Evolutionary conservation across 331 rosid species (phyloP).

Genomic region (Malus hybrid): DNA sequence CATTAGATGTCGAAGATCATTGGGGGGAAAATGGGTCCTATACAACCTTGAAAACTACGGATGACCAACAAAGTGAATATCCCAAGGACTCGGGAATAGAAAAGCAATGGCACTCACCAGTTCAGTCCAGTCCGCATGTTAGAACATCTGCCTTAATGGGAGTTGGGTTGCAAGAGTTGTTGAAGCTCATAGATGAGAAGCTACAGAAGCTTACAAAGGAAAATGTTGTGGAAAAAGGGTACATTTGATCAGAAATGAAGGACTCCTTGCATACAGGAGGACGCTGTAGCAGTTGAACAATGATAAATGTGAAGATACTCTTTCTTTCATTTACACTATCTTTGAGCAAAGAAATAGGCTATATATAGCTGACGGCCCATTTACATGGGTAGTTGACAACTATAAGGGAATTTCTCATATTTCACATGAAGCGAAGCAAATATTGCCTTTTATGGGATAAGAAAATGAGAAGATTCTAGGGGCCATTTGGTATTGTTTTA

Average conservation of each 20-base stretch:
- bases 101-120: constrained; percentile 10
- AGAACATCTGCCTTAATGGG: constrained; percentile 68
- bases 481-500: too few species aligned
- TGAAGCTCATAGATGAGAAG: constrained; percentile 62
- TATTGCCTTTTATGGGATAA: background rate
- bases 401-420: background rate
- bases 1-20: constrained; percentile 30
- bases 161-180: constrained; percentile 78
- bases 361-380: background rate
- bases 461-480: background rate
- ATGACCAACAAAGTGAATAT: constrained; percentile 21
- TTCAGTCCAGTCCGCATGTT: constrained; percentile 51
- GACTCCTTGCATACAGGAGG: constrained; percentile 48
- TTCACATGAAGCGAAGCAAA: background rate
- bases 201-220: constrained; percentile 39
- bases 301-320: constrained; percentile 8
- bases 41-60: constrained; percentile 9
- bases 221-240: constrained; percentile 41
- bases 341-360: background rate
- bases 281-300: constrained; percentile 34
- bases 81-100: constrained; percentile 11
- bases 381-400: background rate
- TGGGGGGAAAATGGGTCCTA: constrained; percentile 25
- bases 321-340: background rate
- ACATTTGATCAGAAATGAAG: constrained; percentile 68